Base-by-base conservation (phyloP, 768 basidiomycete genomes). In the Rhodocollybia butyracea region DNA sequence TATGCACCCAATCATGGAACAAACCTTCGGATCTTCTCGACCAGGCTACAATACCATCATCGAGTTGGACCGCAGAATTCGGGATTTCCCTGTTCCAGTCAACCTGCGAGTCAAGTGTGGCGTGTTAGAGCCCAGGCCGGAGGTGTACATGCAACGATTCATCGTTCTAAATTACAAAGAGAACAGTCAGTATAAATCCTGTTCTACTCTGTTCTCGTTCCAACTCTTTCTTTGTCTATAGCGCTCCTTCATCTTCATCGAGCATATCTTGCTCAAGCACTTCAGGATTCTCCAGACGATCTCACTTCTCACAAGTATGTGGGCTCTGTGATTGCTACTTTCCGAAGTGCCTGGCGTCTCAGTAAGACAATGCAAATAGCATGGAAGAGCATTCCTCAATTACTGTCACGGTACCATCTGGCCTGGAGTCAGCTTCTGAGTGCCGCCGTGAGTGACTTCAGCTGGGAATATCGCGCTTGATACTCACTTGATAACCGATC, bases 391-490 rank as follows among this genome's bases (percentile, higher is more conserved):
- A 67, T 72, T 4, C 76, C 81, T 1, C 66, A 73, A 2, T 58
- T 81, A 5, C 61, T 82, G 3, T 64, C 73, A 7, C 72, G 86
- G 10, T 60, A 82, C 29, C 75, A 73, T 15, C 59, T 83, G 10
- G 66, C 80, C n/a, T 89, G 88, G 85, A 88, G 86, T 12, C 80
- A 84, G 32, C 77, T 76, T 3, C 68, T 89, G 24, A 84, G 86
- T 3, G 84, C 84, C 3, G 79, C 80, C 59, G 85, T 69, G 8
- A 22, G 24, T 46, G 42, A 13, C 24, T 3, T 30, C 12, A 11
- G 22, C 6, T n/a, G n/a, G n/a, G n/a, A n/a, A n/a, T n/a, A n/a
- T n/a, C n/a, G n/a, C n/a, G n/a, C n/a, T n/a, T n/a, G n/a, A n/a
- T n/a, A n/a, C n/a, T n/a, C n/a, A n/a, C n/a, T n/a, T n/a, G n/a